Conservation (phyloP, 1,284 basidiomycete genomes). For the Volvariella surrecta region DNA sequence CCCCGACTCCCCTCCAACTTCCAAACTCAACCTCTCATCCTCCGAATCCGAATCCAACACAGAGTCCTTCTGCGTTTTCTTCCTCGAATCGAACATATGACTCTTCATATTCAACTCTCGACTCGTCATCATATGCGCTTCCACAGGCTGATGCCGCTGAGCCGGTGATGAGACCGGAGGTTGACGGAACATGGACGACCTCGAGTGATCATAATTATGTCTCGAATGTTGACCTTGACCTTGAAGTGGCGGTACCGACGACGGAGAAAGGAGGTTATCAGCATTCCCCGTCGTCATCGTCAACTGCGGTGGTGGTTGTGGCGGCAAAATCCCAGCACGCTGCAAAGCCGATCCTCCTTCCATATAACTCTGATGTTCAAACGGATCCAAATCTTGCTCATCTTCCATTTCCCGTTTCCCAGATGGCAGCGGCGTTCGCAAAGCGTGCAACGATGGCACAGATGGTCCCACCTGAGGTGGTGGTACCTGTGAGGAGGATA, state of each 20-base stretch:
- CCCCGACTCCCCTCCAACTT: constrained; percentile 4
- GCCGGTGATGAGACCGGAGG: constrained; percentile 1
- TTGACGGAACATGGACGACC: background rate
- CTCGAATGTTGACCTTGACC: no score
- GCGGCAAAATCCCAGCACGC: constrained; percentile 5
- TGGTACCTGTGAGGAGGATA: constrained; percentile 1
- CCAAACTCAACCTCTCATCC: constrained; percentile 4
- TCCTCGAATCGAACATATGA: constrained; percentile 20
- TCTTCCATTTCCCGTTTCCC: constrained; percentile 35
- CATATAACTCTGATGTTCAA: constrained; percentile 20
- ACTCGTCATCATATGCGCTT: constrained; percentile 23
- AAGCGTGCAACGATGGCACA: constrained; percentile 5
- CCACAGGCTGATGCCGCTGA: constrained; percentile 11
- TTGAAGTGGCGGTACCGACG: no score
- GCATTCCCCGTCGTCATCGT: no score
- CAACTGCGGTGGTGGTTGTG: constrained; percentile 3
- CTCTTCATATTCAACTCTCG: constrained; percentile 34
- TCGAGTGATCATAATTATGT: background rate
- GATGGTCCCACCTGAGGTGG: background rate
- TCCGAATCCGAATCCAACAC: constrained; percentile 10
- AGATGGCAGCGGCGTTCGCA: constrained; percentile 13
- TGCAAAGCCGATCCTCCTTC: constrained; percentile 11
- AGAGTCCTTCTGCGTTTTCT: constrained; percentile 10
- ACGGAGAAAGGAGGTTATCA: no score
- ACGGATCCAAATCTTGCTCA: constrained; percentile 30